These are phyloP conservation scores for Corynascus novoguineensis DNA, from an alignment of 495 filamentous ascomycete species.

Conservation along the genomic window DNA sequence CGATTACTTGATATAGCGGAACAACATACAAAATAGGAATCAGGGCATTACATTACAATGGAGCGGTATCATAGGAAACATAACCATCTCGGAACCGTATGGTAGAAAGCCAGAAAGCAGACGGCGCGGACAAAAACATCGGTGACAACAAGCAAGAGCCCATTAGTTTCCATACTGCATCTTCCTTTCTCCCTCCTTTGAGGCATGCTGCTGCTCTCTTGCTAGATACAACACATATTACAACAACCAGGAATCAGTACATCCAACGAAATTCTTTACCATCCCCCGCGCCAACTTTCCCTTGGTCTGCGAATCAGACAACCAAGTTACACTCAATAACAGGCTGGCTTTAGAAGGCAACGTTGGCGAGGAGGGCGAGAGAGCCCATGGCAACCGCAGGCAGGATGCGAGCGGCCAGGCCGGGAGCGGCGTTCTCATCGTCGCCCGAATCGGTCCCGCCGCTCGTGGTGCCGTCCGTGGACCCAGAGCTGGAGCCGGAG, in stretches of 20 bases:
- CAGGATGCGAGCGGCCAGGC: slow-evolving; percentile 7
- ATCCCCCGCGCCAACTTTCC: not conserved
- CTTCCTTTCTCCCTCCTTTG: no score
- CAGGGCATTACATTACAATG: not conserved
- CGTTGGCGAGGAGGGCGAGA: slow-evolving; percentile 23
- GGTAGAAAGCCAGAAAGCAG: not conserved
- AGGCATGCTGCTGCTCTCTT: no score
- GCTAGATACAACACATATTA: no score
- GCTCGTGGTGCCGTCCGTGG: slow-evolving; percentile 5
- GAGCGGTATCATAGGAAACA: slow-evolving; percentile 1
- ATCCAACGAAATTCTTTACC: not conserved
- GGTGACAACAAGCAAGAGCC: not conserved
- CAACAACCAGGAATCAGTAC: not conserved
- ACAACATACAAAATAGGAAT: not conserved
- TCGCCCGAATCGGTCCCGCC: not conserved
- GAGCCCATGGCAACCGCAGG: slow-evolving; percentile 24
- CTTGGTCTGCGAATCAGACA: not conserved
- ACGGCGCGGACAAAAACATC: no score
- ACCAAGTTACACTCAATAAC: not conserved
- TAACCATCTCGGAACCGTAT: not conserved
- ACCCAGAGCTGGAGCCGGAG: not conserved
- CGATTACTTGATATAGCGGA: no score
- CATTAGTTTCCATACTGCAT: no score
- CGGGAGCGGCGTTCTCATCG: slow-evolving; percentile 16
- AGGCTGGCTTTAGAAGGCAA: slow-evolving; percentile 16